phyloP scores from a whole-genome alignment of 768 basidiomycete species.

The Termitomyces sp. region DNA sequence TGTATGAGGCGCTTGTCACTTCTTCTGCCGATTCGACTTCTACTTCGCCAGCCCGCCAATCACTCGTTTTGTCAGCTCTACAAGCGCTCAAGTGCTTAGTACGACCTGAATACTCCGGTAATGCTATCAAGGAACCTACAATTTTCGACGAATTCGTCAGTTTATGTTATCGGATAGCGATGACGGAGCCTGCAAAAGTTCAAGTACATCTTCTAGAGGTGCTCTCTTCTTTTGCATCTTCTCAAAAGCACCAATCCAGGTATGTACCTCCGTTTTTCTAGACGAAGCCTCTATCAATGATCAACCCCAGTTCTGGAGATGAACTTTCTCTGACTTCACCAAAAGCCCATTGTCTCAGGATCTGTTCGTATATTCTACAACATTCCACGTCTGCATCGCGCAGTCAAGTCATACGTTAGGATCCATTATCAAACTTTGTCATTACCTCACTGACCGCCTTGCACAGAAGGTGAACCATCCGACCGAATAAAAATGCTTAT shows the following conservation, averaged over 20 bases:
- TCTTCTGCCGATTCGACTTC: conserved; percentile 56
- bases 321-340: conserved; percentile 37
- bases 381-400: conserved; percentile 58
- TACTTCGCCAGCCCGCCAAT: conserved; percentile 32
- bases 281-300: background rate
- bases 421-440: background rate
- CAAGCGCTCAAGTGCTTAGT: conserved; percentile 80
- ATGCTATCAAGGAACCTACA: conserved; percentile 70
- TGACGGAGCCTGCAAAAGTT: conserved; percentile 73
- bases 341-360: conserved; percentile 67
- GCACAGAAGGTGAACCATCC: conserved; percentile 39
- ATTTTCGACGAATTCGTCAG: conserved; percentile 89
- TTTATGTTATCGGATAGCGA: conserved; percentile 83
- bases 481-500: conserved; percentile 64
- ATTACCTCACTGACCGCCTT: background rate
- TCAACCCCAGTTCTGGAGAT: conserved; percentile 22
- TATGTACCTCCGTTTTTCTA: conserved; percentile 8
- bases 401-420: conserved; percentile 46
- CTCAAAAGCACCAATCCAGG: conserved; percentile 23
- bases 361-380: conserved; percentile 77
- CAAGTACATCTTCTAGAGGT: conserved; percentile 72
- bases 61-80: conserved; percentile 55
- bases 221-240: conserved; percentile 50
- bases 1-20: conserved; percentile 79
- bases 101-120: conserved; percentile 72